phyloP scores from a whole-genome alignment of 2,329 filamentous ascomycete species.

The Fusarium nygamai region DNA sequence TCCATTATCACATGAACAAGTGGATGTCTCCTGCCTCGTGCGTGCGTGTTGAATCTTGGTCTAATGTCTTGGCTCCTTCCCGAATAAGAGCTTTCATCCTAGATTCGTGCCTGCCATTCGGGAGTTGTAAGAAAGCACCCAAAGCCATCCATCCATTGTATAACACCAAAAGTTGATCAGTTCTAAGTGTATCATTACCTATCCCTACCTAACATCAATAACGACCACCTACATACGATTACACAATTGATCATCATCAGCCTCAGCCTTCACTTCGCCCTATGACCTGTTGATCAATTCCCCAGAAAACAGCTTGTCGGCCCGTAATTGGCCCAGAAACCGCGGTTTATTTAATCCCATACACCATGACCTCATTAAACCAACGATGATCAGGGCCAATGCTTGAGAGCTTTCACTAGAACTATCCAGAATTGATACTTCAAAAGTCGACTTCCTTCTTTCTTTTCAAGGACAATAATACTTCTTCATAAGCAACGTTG shows the following conservation, averaged over 20 bases:
- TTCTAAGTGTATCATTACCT: not conserved
- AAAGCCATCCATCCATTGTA: not conserved
- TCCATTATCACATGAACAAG: slow-evolving; percentile 39
- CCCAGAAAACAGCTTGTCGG: slow-evolving; percentile 22
- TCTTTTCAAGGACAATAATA: not conserved
- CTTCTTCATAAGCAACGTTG: not conserved
- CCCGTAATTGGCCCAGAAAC: slow-evolving; percentile 29
- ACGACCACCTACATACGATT: not conserved
- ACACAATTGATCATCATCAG: not conserved
- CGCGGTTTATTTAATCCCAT: slow-evolving; percentile 19
- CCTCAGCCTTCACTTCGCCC: slow-evolving; percentile 5
- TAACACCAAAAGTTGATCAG: slow-evolving; percentile 5
- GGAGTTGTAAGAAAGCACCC: not conserved
- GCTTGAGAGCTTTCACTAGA: slow-evolving; percentile 2
- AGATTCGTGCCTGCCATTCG: slow-evolving; percentile 16
- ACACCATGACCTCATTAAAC: slow-evolving; percentile 40
- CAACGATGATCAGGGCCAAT: slow-evolving; percentile 10
- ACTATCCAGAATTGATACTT: not conserved
- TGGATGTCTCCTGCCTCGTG: not conserved
- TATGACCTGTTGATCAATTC: slow-evolving; percentile 24
- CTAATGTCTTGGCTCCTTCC: slow-evolving; percentile 32
- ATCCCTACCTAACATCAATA: not conserved
- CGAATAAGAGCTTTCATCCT: slow-evolving; percentile 7
- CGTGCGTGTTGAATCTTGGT: not conserved
- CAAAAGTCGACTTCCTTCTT: not conserved